Percentiles rank a stretch among this genome's conserved stretches.
Evolutionary conservation across 1,284 basidiomycete genomes (phyloP).

Genomic region (Vanrija sp.): DNA sequence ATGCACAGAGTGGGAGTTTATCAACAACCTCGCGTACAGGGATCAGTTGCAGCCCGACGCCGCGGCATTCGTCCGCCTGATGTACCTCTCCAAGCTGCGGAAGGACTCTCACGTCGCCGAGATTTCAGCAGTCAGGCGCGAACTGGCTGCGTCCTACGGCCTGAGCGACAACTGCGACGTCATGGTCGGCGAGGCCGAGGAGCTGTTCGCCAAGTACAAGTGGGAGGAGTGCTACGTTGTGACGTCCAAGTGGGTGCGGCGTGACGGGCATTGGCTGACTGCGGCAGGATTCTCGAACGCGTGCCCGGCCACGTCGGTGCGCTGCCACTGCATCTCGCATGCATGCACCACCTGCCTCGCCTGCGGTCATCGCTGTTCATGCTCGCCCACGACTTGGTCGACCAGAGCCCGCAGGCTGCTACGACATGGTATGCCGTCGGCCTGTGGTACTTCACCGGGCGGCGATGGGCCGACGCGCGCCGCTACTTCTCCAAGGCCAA

Average conservation of each 20-base stretch:
- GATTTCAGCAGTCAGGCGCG: slow-evolving; percentile 68
- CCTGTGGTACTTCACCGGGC: slow-evolving; percentile 86
- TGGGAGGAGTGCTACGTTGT: slow-evolving; percentile 92
- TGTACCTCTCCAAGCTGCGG: slow-evolving; percentile 85
- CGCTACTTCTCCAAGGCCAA: slow-evolving; percentile 95
- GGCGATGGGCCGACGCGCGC: slow-evolving; percentile 81
- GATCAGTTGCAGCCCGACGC: slow-evolving; percentile 75
- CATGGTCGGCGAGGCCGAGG: slow-evolving; percentile 85
- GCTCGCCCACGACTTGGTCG: slow-evolving; percentile 91
- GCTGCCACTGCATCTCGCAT: slow-evolving; percentile 90
- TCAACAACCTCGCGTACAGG: slow-evolving; percentile 75
- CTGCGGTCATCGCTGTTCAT: slow-evolving; percentile 90
- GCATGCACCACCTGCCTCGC: slow-evolving; percentile 91
- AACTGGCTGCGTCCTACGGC: slow-evolving; percentile 71
- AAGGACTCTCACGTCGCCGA: slow-evolving; percentile 83
- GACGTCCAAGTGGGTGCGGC: slow-evolving; percentile 60
- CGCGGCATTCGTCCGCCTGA: slow-evolving; percentile 80
- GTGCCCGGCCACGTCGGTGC: slow-evolving; percentile 78
- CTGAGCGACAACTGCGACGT: slow-evolving; percentile 89
- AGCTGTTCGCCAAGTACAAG: slow-evolving; percentile 78
- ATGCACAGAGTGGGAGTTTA: slow-evolving; percentile 84
- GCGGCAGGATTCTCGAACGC: slow-evolving; percentile 67
- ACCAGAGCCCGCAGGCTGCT: slow-evolving; percentile 84
- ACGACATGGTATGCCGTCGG: slow-evolving; percentile 98
- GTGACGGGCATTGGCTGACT: slow-evolving; percentile 40